Evolutionary conservation across 163 green algal species (phyloP), one percentile per base, ranked within the genome.

Genomic region (Scenedesmus sp.): DNA sequence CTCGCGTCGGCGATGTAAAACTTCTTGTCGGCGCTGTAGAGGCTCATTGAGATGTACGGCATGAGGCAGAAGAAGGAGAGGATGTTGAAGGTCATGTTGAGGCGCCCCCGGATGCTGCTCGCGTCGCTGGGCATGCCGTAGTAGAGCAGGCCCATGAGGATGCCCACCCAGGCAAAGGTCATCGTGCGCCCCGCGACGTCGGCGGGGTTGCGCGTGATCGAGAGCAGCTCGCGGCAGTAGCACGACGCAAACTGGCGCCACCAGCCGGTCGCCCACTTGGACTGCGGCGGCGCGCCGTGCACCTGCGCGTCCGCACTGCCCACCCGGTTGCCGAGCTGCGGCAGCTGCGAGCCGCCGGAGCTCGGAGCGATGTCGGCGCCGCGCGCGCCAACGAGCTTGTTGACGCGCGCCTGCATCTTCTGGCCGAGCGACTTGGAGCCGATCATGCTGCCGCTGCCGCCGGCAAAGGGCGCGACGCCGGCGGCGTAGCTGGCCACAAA

Each of bases 161-260:
- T 63, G 15, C 66, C 87, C 9, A 91, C 81, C 83, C 85, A 91
- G 29, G 81, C 74, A 51, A 91, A 91, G 17, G 81, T 85, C 34
- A 91, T 83, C 74, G 86, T 91, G 53, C 87, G 75, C 5, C 83
- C 80, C 24, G 82, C 77, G 33, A 88, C 82, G 66, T 90, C 86
- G 17, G 86, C 83, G 17, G 86, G 86, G 83, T 90, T 90, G 73
- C 81, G 78, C 48, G 70, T 77, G 45, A 85, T 77, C 4, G 79
- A 47, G 18, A 78, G 42, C 60, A 80, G 36, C 69, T 84, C 77
- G 47, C 77, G 67, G 9, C 63, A 39, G 34, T 70, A 71, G 75
- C 64, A 77, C 42, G 63, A 51, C 2, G 42, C 48, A 36, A 74
- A 83, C 53, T 83, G 75, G 22, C 64, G 53, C 63, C 74, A 74